phyloP scores from a whole-genome alignment of 805 yeast species.

The Candida morakotiae region DNA sequence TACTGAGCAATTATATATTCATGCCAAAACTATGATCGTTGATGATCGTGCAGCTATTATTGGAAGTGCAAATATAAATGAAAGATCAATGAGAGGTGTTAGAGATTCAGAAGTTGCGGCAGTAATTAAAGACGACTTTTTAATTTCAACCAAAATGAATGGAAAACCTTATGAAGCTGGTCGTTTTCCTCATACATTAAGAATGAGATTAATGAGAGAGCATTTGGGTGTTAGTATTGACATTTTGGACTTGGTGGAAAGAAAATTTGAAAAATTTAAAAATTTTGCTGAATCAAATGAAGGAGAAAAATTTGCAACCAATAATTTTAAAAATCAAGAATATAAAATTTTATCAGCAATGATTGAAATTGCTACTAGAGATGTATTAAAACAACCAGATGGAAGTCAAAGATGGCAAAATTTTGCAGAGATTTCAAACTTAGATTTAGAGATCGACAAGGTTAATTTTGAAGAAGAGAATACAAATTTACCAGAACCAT shows the following conservation, averaged over 20 bases:
- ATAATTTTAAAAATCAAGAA: conserved; percentile 30
- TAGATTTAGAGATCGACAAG: conserved; percentile 11
- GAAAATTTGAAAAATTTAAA: conserved; percentile 54
- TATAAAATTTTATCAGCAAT: conserved; percentile 50
- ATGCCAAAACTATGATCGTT: conserved; percentile 85
- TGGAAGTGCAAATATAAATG: conserved; percentile 97
- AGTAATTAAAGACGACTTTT: conserved; percentile 76
- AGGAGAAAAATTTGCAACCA: conserved; percentile 42
- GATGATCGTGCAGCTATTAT: conserved; percentile 93
- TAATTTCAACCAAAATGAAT: conserved; percentile 68
- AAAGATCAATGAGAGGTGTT: conserved; percentile 89
- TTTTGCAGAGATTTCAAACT: conserved; percentile 16
- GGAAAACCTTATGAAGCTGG: conserved; percentile 81
- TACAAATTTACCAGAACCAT: conserved; percentile 21
- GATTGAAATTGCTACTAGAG: conserved; percentile 73
- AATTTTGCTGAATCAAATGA: conserved; percentile 36
- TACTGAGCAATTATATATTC: conserved; percentile 90
- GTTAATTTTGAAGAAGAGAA: conserved; percentile 22
- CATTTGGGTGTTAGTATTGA: conserved; percentile 95
- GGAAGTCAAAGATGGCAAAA: conserved; percentile 49
- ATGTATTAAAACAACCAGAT: conserved; percentile 46
- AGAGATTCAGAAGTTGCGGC: conserved; percentile 96
- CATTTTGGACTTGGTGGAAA: conserved; percentile 73
- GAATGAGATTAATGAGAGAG: conserved; percentile 93
- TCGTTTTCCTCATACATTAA: conserved; percentile 80